These are phyloP conservation scores for Eremothecium cymbalariae DNA, from an alignment of 1,139 yeast genomes.

Conservation along the genomic window DNA sequence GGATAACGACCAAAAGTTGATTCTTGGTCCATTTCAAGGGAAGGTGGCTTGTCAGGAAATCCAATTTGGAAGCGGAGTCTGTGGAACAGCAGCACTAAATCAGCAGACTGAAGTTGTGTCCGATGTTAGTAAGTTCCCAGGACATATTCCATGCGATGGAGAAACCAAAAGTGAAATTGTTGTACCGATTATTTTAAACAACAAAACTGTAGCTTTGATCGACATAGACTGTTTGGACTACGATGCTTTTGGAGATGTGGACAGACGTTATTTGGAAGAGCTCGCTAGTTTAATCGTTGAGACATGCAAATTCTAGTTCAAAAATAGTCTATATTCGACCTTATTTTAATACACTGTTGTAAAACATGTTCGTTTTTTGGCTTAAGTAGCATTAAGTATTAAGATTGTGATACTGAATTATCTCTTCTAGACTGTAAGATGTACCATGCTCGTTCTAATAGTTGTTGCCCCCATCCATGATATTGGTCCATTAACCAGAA, in stretches of 20 bases:
- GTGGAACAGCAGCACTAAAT: constrained; percentile 70
- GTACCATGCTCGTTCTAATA: too few species aligned
- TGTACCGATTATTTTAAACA: constrained; percentile 54
- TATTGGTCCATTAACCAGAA: too few species aligned
- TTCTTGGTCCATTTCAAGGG: constrained; percentile 92
- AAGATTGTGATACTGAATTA: too few species aligned
- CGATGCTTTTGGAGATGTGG: constrained; percentile 60
- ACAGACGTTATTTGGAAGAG: constrained; percentile 49
- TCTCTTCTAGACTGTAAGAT: too few species aligned
- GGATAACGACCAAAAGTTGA: constrained; percentile 37
- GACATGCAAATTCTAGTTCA: constrained; percentile 28
- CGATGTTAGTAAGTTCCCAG: constrained; percentile 72
- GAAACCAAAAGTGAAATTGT: constrained; percentile 90
- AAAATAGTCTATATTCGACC: too few species aligned
- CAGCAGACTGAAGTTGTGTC: constrained; percentile 61
- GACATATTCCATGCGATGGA: constrained; percentile 96
- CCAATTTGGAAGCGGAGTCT: constrained; percentile 74
- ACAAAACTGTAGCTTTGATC: constrained; percentile 57
- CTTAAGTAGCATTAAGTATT: too few species aligned
- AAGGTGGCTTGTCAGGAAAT: constrained; percentile 91
- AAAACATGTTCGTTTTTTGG: neutral
- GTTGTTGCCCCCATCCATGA: too few species aligned
- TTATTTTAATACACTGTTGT: neutral
- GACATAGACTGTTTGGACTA: constrained; percentile 72
- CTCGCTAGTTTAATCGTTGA: constrained; percentile 46